phyloP scores from a whole-genome alignment of 495 filamentous ascomycete genomes.

The Aspergillus cavernicola region DNA sequence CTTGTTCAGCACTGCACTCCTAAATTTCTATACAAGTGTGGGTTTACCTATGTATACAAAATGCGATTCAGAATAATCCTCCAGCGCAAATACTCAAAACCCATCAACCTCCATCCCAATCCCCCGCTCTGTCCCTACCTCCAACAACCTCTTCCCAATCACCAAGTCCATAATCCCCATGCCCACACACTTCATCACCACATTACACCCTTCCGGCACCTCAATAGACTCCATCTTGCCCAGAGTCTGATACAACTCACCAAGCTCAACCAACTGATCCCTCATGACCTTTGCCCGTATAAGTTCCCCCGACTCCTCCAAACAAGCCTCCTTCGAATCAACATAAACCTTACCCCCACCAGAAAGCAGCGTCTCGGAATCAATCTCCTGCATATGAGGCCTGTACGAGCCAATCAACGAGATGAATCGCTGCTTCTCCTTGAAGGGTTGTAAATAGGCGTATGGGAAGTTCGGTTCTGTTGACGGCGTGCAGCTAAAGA shows the following conservation, averaged over 20 bases:
- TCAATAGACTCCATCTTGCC: slow-evolving; percentile 18
- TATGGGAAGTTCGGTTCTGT: slow-evolving; percentile 58
- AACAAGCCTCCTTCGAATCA: slow-evolving; percentile 72
- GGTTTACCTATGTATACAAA: no score
- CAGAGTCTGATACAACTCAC: slow-evolving; percentile 66
- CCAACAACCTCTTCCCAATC: slow-evolving; percentile 65
- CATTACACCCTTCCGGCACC: slow-evolving; percentile 56
- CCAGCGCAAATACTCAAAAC: slow-evolving; percentile 42
- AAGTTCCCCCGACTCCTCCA: slow-evolving; percentile 86
- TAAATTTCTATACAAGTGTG: no score
- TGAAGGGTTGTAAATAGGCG: slow-evolving; percentile 41
- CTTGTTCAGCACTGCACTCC: no score
- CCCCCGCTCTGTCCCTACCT: slow-evolving; percentile 63
- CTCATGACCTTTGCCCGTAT: slow-evolving; percentile 66
- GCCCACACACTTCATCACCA: slow-evolving; percentile 50
- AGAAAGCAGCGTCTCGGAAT: slow-evolving; percentile 69
- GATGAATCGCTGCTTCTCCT: slow-evolving; percentile 65
- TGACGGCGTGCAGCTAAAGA: slow-evolving; percentile 75
- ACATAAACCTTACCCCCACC: slow-evolving; percentile 73
- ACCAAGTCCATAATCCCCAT: slow-evolving; percentile 49
- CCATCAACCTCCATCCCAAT: slow-evolving; percentile 67
- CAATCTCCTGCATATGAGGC: slow-evolving; percentile 81
- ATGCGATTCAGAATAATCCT: no score
- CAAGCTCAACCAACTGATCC: slow-evolving; percentile 75
- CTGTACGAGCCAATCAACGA: slow-evolving; percentile 82